A percentile compares a stretch with the other conserved stretches of the same genome.
Evolutionary conservation across 164 flowering plant genomes (phyloP).

Genomic region (Vitis labrusca): DNA sequence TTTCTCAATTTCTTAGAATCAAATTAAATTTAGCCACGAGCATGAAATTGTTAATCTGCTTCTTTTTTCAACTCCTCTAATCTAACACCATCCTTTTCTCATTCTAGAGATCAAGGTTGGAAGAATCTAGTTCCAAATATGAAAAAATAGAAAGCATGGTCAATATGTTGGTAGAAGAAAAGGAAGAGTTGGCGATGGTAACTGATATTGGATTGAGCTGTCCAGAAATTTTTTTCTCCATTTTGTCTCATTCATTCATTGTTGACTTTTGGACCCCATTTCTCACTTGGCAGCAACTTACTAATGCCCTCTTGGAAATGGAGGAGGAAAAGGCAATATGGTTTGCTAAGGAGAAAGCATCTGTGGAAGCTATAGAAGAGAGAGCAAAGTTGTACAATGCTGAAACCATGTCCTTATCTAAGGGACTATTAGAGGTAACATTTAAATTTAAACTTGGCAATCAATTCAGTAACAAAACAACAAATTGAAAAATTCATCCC

Average conservation of each 20-base stretch:
- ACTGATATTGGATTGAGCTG: slow-evolving; percentile 1
- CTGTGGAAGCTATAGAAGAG: slow-evolving; percentile 56
- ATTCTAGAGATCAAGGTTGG: slow-evolving; percentile 47
- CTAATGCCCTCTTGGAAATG: slow-evolving; percentile 75
- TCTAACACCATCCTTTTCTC: slow-evolving; percentile 1
- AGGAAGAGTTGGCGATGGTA: slow-evolving; percentile 91
- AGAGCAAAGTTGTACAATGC: slow-evolving; percentile 39
- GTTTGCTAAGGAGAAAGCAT: slow-evolving; percentile 78
- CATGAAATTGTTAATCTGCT: neutral
- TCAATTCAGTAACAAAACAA: neutral
- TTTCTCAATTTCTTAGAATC: neutral
- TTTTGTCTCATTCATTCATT: neutral
- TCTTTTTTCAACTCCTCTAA: neutral
- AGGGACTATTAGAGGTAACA: slow-evolving; percentile 60
- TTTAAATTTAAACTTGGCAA: neutral
- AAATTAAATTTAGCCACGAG: too few species aligned
- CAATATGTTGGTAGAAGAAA: slow-evolving; percentile 52
- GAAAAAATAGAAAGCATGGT: slow-evolving; percentile 42
- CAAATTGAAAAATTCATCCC: too few species aligned
- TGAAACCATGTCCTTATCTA: slow-evolving; percentile 47
- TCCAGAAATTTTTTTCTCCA: neutral
- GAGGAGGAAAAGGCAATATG: slow-evolving; percentile 91
- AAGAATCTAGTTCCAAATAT: slow-evolving; percentile 44
- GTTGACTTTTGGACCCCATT: slow-evolving; percentile 2
- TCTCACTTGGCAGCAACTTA: slow-evolving; percentile 59